Conservation (phyloP, 129 eudicot species). For the Pittosporum tobira region DNA sequence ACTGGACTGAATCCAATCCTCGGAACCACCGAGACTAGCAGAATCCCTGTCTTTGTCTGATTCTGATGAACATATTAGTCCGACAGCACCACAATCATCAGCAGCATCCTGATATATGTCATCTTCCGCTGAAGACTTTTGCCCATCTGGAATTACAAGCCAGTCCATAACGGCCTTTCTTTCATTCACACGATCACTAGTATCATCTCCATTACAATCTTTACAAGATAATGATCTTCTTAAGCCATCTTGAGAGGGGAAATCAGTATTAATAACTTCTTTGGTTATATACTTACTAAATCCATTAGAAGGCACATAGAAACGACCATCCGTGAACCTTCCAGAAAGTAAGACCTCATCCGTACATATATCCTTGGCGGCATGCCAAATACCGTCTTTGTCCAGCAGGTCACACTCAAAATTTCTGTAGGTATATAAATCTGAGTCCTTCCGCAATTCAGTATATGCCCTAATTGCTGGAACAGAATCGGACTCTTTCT, state of each 20-base stretch:
- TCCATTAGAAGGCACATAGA: too few relatives aligned
- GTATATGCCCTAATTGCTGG: too few relatives aligned
- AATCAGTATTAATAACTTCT: conserved; percentile 21
- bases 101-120: too few relatives aligned
- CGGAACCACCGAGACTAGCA: too few relatives aligned
- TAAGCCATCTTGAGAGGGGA: conserved; percentile 20
- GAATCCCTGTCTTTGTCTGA: conserved; percentile 20
- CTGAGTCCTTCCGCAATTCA: conserved; percentile 25
- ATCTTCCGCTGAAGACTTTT: too few relatives aligned
- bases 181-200: too few relatives aligned
- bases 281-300: too few relatives aligned
- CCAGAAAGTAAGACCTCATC: conserved; percentile 57
- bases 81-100: too few relatives aligned
- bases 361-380: conserved; percentile 66
- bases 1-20: conserved; percentile 16
- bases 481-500: too few relatives aligned
- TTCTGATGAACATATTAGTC: conserved; percentile 14
- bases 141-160: too few relatives aligned
- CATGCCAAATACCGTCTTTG: conserved; percentile 40
- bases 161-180: too few relatives aligned
- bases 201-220: conserved; percentile 13
- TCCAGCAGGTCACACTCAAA: conserved; percentile 66
- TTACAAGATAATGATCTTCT: conserved; percentile 25
- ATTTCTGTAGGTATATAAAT: conserved; percentile 46
- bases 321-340: conserved; percentile 19